phyloP scores from a whole-genome alignment of 306 rosid species.

The Begonia masoniana region DNA sequence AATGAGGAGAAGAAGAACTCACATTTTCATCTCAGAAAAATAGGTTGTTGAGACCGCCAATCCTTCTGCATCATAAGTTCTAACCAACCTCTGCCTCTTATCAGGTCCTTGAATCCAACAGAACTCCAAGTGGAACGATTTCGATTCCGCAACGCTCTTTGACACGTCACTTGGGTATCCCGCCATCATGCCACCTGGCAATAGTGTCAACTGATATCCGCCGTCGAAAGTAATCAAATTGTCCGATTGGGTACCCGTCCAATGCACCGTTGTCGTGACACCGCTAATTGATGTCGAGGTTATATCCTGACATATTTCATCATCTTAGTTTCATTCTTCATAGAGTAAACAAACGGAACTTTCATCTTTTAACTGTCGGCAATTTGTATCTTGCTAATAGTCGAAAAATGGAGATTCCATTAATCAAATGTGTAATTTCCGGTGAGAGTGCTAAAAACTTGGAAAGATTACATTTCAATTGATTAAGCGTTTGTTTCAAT shows the following conservation, averaged over 20 bases:
- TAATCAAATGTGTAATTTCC: too few species aligned
- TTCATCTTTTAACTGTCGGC: too few species aligned
- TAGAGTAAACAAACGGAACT: too few species aligned
- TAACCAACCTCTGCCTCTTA: conserved; percentile 77
- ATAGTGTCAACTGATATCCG: conserved; percentile 63
- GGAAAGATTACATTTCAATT: too few species aligned
- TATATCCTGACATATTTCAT: conserved; percentile 35
- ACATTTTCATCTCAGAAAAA: conserved; percentile 50
- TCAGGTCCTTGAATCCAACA: conserved; percentile 79
- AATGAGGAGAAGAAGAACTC: conserved; percentile 8
- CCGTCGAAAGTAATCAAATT: conserved; percentile 53
- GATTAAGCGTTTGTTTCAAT: too few species aligned
- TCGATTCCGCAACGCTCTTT: conserved; percentile 51
- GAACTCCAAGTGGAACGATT: conserved; percentile 86
- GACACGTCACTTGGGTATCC: conserved; percentile 79
- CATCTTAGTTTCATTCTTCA: neutral
- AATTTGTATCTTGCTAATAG: too few species aligned
- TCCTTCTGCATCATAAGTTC: conserved; percentile 84
- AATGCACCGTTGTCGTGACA: conserved; percentile 60
- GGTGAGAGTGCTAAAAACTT: too few species aligned
- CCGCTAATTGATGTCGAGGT: conserved; percentile 38
- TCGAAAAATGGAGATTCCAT: too few species aligned
- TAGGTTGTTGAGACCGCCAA: conserved; percentile 91
- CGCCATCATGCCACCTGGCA: conserved; percentile 96
- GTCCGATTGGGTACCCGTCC: conserved; percentile 63